phyloP scores from a whole-genome alignment of 441 rosid genomes.

The Isatis lusitanica region DNA sequence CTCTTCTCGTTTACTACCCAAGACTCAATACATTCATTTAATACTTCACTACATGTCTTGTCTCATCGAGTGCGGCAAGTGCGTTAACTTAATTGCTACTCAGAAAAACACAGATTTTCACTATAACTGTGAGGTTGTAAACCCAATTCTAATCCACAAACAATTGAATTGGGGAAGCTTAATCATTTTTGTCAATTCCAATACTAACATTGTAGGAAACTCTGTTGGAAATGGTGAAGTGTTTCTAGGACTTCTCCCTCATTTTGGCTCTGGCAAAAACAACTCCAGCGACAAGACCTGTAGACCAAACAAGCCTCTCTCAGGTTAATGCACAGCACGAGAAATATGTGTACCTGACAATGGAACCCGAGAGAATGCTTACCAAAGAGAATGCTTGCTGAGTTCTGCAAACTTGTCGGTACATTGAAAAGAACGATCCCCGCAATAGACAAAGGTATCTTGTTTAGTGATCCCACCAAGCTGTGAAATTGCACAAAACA shows the following conservation, averaged over 20 bases:
- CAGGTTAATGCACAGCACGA: neutral
- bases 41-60: neutral
- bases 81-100: constrained; percentile 2
- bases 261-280: constrained; percentile 91
- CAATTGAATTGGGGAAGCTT: neutral
- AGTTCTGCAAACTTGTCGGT: constrained; percentile 91
- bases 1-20: neutral
- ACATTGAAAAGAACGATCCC: constrained; percentile 88
- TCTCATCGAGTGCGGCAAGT: neutral
- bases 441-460: constrained; percentile 85
- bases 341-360: neutral
- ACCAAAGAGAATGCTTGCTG: constrained; percentile 94
- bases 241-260: constrained; percentile 54
- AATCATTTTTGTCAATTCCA: neutral
- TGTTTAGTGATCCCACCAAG: constrained; percentile 93
- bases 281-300: constrained; percentile 92
- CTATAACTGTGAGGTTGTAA: constrained; percentile 7
- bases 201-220: neutral
- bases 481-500: constrained; percentile 46
- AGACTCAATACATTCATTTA: constrained; percentile 5
- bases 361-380: constrained; percentile 27
- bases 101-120: neutral
- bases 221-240: constrained; percentile 11
- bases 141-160: neutral
- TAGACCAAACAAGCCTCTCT: constrained; percentile 12